These are phyloP conservation scores for Casaregolazyma lundiana DNA, from an alignment of 1,139 yeast genomes.

Conservation along the genomic window DNA sequence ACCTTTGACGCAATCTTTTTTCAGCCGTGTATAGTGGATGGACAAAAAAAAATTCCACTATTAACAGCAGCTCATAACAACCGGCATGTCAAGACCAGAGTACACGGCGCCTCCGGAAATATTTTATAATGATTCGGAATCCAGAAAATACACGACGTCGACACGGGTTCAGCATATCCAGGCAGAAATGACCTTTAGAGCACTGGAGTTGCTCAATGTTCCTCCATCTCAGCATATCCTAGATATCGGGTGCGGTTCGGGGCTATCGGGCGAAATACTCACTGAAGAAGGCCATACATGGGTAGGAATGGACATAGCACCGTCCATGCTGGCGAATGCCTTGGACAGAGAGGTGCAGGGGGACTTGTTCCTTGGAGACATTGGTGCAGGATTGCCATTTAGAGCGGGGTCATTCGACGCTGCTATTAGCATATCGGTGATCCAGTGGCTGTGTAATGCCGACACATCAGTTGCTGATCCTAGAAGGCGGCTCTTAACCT, in stretches of 20 bases:
- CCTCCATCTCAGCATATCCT: constrained; percentile 63
- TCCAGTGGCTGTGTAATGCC: constrained; percentile 98
- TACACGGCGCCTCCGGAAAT: constrained; percentile 96
- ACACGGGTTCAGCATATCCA: constrained; percentile 97
- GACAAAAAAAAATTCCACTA: background rate
- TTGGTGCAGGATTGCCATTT: constrained; percentile 92
- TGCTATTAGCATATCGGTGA: constrained; percentile 90
- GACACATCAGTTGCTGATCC: constrained; percentile 83
- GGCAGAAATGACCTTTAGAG: constrained; percentile 94
- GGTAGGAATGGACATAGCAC: constrained; percentile 96
- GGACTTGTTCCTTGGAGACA: constrained; percentile 83
- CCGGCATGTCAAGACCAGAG: constrained; percentile 93
- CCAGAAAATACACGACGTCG: constrained; percentile 82
- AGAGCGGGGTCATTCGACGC: constrained; percentile 97
- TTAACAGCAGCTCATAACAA: background rate
- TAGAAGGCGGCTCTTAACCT: constrained; percentile 70
- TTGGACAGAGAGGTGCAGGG: constrained; percentile 91
- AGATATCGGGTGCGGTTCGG: constrained; percentile 97
- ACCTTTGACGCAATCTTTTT: too few relatives aligned
- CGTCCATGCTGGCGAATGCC: constrained; percentile 94
- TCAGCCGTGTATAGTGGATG: background rate
- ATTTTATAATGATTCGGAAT: constrained; percentile 86
- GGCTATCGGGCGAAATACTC: constrained; percentile 88
- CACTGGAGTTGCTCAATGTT: constrained; percentile 77
- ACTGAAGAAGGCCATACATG: constrained; percentile 92